phyloP scores from a whole-genome alignment of 2,329 filamentous ascomycete genomes.

The Gyromitra esculenta region DNA sequence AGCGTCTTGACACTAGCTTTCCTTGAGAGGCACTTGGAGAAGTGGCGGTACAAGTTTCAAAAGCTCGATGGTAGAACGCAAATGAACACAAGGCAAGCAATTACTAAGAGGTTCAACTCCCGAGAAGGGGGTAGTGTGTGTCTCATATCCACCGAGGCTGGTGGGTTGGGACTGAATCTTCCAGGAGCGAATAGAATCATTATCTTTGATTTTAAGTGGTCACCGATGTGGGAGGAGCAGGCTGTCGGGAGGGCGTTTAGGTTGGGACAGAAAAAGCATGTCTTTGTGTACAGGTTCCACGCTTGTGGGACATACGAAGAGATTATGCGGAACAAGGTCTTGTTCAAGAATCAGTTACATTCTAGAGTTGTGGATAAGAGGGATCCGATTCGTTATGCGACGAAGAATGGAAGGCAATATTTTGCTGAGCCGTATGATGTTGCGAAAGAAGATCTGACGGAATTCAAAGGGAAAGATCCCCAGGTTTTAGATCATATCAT shows the following conservation, averaged over 20 bases:
- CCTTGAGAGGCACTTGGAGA: slow-evolving; percentile 68
- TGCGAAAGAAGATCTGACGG: slow-evolving; percentile 65
- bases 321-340: slow-evolving; percentile 74
- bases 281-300: slow-evolving; percentile 85
- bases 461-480: slow-evolving; percentile 69
- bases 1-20: slow-evolving; percentile 76
- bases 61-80: slow-evolving; percentile 75
- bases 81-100: slow-evolving; percentile 68
- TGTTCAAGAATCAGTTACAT: slow-evolving; percentile 85
- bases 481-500: slow-evolving; percentile 71
- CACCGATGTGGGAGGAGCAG: slow-evolving; percentile 83
- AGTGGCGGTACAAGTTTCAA: slow-evolving; percentile 62
- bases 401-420: slow-evolving; percentile 66
- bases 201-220: slow-evolving; percentile 84
- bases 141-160: slow-evolving; percentile 83
- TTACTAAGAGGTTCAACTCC: slow-evolving; percentile 75
- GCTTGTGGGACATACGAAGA: slow-evolving; percentile 82
- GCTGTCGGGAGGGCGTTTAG: slow-evolving; percentile 87
- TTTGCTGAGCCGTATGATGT: slow-evolving; percentile 69
- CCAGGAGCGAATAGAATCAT: slow-evolving; percentile 84
- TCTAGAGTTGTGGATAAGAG: slow-evolving; percentile 84
- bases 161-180: slow-evolving; percentile 85
- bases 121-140: slow-evolving; percentile 66
- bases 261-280: slow-evolving; percentile 80
- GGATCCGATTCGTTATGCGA: slow-evolving; percentile 74